Conservation (phyloP, 176 grass and related monocot genomes). For the Aegilops speltoides region DNA sequence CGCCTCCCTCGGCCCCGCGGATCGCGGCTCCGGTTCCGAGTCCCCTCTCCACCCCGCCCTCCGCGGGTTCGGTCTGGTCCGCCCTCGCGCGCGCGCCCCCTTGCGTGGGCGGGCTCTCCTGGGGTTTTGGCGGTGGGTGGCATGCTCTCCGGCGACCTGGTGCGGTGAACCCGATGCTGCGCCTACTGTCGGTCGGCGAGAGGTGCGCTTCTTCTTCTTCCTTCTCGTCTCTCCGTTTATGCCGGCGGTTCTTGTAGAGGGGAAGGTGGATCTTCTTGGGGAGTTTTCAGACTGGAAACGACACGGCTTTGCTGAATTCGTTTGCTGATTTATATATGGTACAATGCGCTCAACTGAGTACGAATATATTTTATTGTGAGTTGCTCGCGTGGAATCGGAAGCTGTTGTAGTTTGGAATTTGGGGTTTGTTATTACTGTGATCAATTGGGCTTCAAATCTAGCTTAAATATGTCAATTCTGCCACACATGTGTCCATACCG, state of each 20-base stretch:
- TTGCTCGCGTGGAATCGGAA: not conserved
- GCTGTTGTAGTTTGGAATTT: not conserved
- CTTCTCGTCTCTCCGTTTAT: not conserved
- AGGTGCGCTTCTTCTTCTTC: conserved; percentile 32
- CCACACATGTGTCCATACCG: not conserved
- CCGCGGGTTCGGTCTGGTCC: not conserved
- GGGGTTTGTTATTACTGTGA: not conserved
- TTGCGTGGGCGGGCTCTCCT: not conserved
- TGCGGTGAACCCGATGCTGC: conserved; percentile 44
- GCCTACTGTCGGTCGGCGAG: conserved; percentile 49
- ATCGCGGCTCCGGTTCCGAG: not conserved
- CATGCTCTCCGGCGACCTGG: conserved; percentile 17
- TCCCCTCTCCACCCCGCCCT: not conserved
- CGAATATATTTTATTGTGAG: not conserved
- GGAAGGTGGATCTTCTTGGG: not conserved
- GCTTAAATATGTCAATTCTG: not conserved
- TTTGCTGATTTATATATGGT: not conserved
- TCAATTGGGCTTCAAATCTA: conserved; percentile 10
- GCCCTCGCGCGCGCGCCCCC: not conserved
- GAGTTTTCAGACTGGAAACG: not conserved
- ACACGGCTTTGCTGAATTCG: not conserved
- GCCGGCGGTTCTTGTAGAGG: not conserved
- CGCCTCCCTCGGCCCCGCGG: not conserved
- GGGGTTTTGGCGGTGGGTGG: conserved; percentile 22
- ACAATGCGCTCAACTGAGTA: not conserved